These are phyloP conservation scores for Salix exigua DNA, from an alignment of 345 rosid genomes.

Conservation along the genomic window DNA sequence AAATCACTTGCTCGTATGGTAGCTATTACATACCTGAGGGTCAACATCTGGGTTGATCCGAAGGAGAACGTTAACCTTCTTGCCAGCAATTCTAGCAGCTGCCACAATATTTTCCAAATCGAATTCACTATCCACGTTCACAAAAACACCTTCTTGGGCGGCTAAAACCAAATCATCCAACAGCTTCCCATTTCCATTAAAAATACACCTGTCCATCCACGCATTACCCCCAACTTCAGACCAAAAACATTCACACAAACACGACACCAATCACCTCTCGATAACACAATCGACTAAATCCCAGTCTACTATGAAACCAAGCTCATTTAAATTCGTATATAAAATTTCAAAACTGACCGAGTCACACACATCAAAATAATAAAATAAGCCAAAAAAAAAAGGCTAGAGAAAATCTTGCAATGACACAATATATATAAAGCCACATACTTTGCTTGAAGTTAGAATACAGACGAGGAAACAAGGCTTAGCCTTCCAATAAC, in stretches of 20 bases:
- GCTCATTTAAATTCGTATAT: not conserved
- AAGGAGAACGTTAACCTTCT: conserved; percentile 84
- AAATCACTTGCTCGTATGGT: not conserved
- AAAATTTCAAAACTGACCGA: not conserved
- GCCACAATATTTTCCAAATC: conserved; percentile 84
- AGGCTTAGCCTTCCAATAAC: not conserved
- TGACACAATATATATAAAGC: not conserved
- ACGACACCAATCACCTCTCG: not conserved
- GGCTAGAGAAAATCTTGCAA: not conserved
- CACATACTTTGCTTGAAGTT: not conserved
- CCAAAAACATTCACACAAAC: not conserved
- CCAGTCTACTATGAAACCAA: not conserved
- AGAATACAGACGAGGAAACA: not conserved
- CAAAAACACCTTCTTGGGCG: conserved; percentile 89
- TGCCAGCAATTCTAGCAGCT: conserved; percentile 80
- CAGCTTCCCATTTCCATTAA: conserved; percentile 89
- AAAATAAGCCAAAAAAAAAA: not conserved
- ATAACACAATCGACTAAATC: not conserved
- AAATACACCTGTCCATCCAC: conserved; percentile 62
- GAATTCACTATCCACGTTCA: conserved; percentile 93
- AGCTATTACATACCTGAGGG: conserved; percentile 64
- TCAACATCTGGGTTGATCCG: conserved; percentile 98
- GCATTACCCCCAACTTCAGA: conserved; percentile 6
- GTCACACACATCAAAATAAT: not conserved
- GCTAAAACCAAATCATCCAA: conserved; percentile 93